A percentile compares a stretch with the other conserved stretches of the same genome.
phyloP scores from a whole-genome alignment of 106 monocot species.

The Dioscorea dumetorum region DNA sequence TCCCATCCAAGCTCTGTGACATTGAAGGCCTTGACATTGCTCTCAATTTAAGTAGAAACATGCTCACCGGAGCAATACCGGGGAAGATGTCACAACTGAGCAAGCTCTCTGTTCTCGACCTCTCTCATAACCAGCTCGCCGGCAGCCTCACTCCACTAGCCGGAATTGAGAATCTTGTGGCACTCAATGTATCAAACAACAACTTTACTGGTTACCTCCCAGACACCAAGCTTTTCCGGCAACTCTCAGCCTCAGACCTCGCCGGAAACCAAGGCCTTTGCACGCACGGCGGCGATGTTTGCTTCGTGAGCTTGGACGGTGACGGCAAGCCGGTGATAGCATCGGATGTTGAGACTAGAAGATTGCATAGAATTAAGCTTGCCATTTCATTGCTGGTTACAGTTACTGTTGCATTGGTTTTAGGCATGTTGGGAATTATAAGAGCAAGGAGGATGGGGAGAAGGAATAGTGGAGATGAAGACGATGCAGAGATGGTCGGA shows the following conservation, averaged over 20 bases:
- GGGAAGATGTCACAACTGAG: slow-evolving; percentile 39
- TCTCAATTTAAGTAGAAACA: slow-evolving; percentile 74
- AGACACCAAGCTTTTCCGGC: slow-evolving; percentile 89
- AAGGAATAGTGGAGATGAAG: slow-evolving; percentile 14
- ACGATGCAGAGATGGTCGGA: slow-evolving; percentile 30
- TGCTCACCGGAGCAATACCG: slow-evolving; percentile 63
- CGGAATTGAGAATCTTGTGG: slow-evolving; percentile 63
- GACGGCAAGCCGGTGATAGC: slow-evolving; percentile 16
- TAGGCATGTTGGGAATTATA: slow-evolving; percentile 61
- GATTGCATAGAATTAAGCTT: slow-evolving; percentile 52
- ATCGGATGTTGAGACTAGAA: slow-evolving; percentile 17
- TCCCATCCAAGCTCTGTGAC: slow-evolving; percentile 63
- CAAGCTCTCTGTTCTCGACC: slow-evolving; percentile 71
- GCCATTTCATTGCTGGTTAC: slow-evolving; percentile 71
- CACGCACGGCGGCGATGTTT: slow-evolving; percentile 49
- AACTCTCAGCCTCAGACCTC: slow-evolving; percentile 52
- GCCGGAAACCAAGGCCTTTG: slow-evolving; percentile 75
- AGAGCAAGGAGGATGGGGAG: slow-evolving; percentile 34
- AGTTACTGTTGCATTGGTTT: slow-evolving; percentile 56
- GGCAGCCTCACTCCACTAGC: slow-evolving; percentile 60
- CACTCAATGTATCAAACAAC: slow-evolving; percentile 83
- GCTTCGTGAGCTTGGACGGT: slow-evolving; percentile 38
- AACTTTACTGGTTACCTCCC: slow-evolving; percentile 89
- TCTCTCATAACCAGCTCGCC: slow-evolving; percentile 61
- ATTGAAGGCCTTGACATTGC: slow-evolving; percentile 78